Conservation (phyloP, 2,329 filamentous ascomycete genomes). For the Diaporthe caulivora region DNA sequence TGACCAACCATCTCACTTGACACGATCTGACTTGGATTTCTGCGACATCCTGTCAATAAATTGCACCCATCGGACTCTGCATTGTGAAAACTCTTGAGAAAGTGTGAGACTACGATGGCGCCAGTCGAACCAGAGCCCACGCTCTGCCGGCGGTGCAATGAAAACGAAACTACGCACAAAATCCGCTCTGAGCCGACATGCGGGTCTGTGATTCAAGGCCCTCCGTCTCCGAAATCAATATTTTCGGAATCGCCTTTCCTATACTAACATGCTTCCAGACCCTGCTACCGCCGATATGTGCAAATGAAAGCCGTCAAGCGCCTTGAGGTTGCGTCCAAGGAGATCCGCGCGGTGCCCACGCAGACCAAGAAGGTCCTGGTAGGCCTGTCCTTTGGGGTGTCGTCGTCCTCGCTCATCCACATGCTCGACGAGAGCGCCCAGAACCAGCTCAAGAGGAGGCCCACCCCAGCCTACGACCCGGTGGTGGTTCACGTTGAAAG, state of each 20-base stretch:
- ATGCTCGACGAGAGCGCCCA: slow-evolving; percentile 78
- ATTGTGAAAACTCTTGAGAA: too few relatives aligned
- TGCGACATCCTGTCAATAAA: not conserved
- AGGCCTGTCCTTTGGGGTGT: slow-evolving; percentile 85
- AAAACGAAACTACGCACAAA: slow-evolving; percentile 61
- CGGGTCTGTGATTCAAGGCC: slow-evolving; percentile 55
- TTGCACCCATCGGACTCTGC: not conserved
- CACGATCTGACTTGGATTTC: not conserved
- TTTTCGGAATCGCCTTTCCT: too few relatives aligned
- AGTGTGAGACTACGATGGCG: slow-evolving; percentile 32
- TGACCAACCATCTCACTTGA: not conserved
- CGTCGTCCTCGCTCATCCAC: slow-evolving; percentile 82
- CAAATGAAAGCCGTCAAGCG: slow-evolving; percentile 85
- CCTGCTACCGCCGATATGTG: slow-evolving; percentile 85
- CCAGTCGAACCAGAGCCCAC: slow-evolving; percentile 38
- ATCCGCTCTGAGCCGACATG: slow-evolving; percentile 72
- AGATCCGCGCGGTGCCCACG: slow-evolving; percentile 55
- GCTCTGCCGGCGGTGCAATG: slow-evolving; percentile 69
- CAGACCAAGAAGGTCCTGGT: slow-evolving; percentile 71
- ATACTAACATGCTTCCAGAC: slow-evolving; percentile 54
- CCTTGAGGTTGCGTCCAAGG: slow-evolving; percentile 63
- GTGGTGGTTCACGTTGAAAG: slow-evolving; percentile 69
- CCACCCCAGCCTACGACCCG: slow-evolving; percentile 76
- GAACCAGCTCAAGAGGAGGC: slow-evolving; percentile 73
- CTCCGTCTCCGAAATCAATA: not conserved